Conservation (phyloP, 1,284 basidiomycete genomes). For the Cryptococcus depauperatus region DNA sequence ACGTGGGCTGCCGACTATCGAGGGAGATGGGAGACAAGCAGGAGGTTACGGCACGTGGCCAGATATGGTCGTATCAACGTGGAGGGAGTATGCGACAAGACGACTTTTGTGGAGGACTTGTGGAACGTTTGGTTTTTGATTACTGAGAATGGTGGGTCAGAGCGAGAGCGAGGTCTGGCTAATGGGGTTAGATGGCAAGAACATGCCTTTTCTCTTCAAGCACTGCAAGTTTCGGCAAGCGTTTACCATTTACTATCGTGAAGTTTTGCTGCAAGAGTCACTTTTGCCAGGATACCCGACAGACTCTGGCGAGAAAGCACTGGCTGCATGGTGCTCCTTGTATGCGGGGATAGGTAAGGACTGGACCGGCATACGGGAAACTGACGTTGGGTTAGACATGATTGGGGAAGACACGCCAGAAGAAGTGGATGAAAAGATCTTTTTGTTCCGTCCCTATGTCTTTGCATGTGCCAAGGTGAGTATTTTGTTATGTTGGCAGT, state of each 20-base stretch:
- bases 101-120: slow-evolving; percentile 32
- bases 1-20: slow-evolving; percentile 40
- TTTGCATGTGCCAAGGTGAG: slow-evolving; percentile 49
- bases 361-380: background rate
- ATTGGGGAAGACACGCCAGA: slow-evolving; percentile 33
- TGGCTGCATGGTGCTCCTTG: slow-evolving; percentile 32
- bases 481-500: background rate
- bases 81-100: slow-evolving; percentile 20
- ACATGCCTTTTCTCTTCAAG: slow-evolving; percentile 38
- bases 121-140: slow-evolving; percentile 47
- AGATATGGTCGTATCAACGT: slow-evolving; percentile 25
- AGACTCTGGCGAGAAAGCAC: slow-evolving; percentile 37
- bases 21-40: slow-evolving; percentile 32
- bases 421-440: slow-evolving; percentile 49
- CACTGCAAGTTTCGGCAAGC: slow-evolving; percentile 38
- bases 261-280: slow-evolving; percentile 41
- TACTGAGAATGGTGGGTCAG: slow-evolving; percentile 46
- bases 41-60: slow-evolving; percentile 34
- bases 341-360: slow-evolving; percentile 31
- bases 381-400: slow-evolving; percentile 1
- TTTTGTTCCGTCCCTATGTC: slow-evolving; percentile 49
- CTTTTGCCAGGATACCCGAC: slow-evolving; percentile 43
- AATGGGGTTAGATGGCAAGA: slow-evolving; percentile 38
- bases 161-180: background rate
- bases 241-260: slow-evolving; percentile 38